These are phyloP conservation scores for Sisymbrium irio DNA, from an alignment of 345 rosid species.

Conservation along the genomic window DNA sequence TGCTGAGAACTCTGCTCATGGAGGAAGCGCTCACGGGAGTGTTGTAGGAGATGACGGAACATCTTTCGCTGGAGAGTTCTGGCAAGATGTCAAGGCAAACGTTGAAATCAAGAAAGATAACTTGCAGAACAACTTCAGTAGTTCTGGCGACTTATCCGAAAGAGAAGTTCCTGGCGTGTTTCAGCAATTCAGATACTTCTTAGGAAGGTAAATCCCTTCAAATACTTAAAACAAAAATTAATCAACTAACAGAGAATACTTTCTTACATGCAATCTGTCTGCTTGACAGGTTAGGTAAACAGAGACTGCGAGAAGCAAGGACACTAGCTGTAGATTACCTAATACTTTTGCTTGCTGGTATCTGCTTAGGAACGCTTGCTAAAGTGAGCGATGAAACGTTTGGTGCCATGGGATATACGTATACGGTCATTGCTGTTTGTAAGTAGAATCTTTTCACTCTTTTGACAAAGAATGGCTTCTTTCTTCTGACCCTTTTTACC, in stretches of 20 bases:
- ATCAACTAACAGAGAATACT: neutral
- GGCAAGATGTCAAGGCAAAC: conserved; percentile 71
- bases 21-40: conserved; percentile 50
- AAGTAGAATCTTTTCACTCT: conserved; percentile 43
- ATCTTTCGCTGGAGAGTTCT: conserved; percentile 78
- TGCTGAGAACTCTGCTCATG: conserved; percentile 52
- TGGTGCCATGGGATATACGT: conserved; percentile 85
- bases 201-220: conserved; percentile 64
- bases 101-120: conserved; percentile 66
- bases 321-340: conserved; percentile 88
- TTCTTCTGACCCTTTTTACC: neutral
- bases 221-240: neutral
- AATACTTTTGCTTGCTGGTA: conserved; percentile 86
- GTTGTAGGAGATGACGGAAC: conserved; percentile 42
- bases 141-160: conserved; percentile 59
- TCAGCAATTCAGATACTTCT: conserved; percentile 81
- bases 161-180: conserved; percentile 65
- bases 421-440: conserved; percentile 96
- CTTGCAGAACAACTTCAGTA: conserved; percentile 47
- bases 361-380: conserved; percentile 96
- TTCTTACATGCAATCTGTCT: conserved; percentile 3
- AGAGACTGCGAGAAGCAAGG: conserved; percentile 86
- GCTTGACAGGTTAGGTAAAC: conserved; percentile 76
- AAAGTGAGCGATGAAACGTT: conserved; percentile 98
- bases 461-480: neutral